A percentile compares a stretch with the other conserved stretches of the same genome.
Conservation (phyloP, 257 asterid species). For the Lycium ferocissimum region DNA sequence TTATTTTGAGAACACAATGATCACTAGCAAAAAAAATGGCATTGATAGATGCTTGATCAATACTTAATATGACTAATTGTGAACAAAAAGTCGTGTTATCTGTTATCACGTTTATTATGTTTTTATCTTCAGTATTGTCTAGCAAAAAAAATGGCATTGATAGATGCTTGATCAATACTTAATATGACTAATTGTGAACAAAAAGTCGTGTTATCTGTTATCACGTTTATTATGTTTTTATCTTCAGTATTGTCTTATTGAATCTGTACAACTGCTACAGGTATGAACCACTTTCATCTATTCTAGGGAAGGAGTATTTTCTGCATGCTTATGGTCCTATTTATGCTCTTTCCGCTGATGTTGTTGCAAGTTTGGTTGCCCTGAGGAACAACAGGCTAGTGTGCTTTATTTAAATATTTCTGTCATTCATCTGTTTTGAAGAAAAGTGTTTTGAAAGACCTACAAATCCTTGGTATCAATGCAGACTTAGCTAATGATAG, state of each 20-base stretch:
- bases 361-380: conserved; percentile 92
- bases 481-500: too few relatives aligned
- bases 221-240: not conserved
- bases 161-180: not conserved
- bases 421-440: conserved; percentile 5
- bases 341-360: conserved; percentile 95
- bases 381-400: conserved; percentile 87
- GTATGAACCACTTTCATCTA: conserved; percentile 83
- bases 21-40: not conserved
- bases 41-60: not conserved
- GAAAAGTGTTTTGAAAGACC: not conserved
- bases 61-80: not conserved
- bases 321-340: conserved; percentile 97
- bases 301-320: conserved; percentile 95
- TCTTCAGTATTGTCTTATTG: conserved; percentile 12
- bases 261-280: conserved; percentile 54
- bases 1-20: not conserved
- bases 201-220: not conserved
- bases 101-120: not conserved
- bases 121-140: conserved; percentile 9
- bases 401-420: not conserved
- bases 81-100: not conserved
- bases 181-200: not conserved
- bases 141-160: not conserved
- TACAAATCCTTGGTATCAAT: too few relatives aligned